Base-by-base conservation (phyloP, 2,329 filamentous ascomycete genomes). In the Cylindrodendrum hubeiense region DNA sequence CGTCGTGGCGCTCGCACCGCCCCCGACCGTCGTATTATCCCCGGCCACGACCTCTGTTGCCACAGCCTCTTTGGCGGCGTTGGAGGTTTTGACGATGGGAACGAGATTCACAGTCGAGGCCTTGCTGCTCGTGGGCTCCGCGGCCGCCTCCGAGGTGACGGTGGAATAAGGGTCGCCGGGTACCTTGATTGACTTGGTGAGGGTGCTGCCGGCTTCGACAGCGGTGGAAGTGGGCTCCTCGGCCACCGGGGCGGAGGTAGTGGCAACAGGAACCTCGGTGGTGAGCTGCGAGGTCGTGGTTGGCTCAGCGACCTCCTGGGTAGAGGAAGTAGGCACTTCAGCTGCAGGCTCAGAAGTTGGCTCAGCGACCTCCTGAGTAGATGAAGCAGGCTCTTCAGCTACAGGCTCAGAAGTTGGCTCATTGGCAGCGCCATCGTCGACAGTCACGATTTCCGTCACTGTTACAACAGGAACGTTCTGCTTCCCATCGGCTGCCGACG, bases 371-470 rank as follows among this genome's bases (percentile, higher is more conserved):
- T 49, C 24, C 5, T 33, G 52, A 13, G 22, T 28, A 15, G 60
- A 55, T 17, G 65, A 47, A 8, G 33, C 49, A 6, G 46, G 54
- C 30, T 50, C 50, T 21, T 60, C 50, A 21, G 56, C 49, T 12
- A 62, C 53, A 28, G 51, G 52, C 33, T 51, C 12, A 9, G 55
- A 54, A 26, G 66, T 30, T 19, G 59, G 63, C 43, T 63, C 19
- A 3, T 41, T 43, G 8, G 59, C 33, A 1, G 56, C 63, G 22
- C 67, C 67, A 33, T 76, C 77, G 13, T 72, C 70, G 17, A 79
- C 56, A 54, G 74, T 76, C 17, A 79, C 68, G 26, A 77, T 68
- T 2, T 72, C 74, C 7, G 76, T 78, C 26, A 78, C 57, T 1
- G 76, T 78, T 22, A 78, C 71, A 9, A 77, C 69, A 0, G 75